Evolutionary conservation across 345 rosid species (phyloP), one percentile per base, ranked within the genome.

Genomic region (Nephelium lappaceum): DNA sequence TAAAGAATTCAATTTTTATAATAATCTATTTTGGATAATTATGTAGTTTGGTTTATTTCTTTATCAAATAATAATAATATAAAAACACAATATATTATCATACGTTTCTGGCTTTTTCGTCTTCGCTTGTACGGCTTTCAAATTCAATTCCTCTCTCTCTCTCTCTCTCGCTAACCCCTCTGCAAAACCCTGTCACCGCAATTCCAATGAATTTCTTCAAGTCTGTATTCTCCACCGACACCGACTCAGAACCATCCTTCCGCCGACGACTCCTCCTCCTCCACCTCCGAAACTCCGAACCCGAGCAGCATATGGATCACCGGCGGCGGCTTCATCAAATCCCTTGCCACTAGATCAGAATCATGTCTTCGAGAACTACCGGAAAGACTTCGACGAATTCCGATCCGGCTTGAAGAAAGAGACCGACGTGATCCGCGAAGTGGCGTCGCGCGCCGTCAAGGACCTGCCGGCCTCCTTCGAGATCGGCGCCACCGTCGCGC

Each of bases 381-480:
- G 94, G 18, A 86, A 86, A 19, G 98, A 93, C 71, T 80, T 95
- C 21, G 89, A 87, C 78, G 97, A 95, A n/a, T 83, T 95, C 51
- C 89, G 92, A 74, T 87, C 95, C 78, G 98, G 93, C 19, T 63
- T 92, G 65, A 80, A 81, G 85, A 92, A 89, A 79, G 97, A 95
- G 82, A 92, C 90, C 58, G 83, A 89, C 49, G 81, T 88, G 8
- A 91, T 91, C 80, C 84, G 94, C 16, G 87, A 79, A 66, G 94
- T 80, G 21, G 95, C 98, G 58, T 92, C 98, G 6, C 94, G 92
- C 57, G 95, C 94, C 79, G 89, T 93, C 77, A 88, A 79, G 72
- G 95, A 86, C 47, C 84, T 91, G 24, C 93, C 92, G 0, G 77
- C 79, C 7, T 91, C 98, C 0, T 84, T 93, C 77, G 97, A 93